Evolutionary conservation across 495 filamentous ascomycete species (phyloP).

Genomic region (Trichoderma reesei): DNA sequence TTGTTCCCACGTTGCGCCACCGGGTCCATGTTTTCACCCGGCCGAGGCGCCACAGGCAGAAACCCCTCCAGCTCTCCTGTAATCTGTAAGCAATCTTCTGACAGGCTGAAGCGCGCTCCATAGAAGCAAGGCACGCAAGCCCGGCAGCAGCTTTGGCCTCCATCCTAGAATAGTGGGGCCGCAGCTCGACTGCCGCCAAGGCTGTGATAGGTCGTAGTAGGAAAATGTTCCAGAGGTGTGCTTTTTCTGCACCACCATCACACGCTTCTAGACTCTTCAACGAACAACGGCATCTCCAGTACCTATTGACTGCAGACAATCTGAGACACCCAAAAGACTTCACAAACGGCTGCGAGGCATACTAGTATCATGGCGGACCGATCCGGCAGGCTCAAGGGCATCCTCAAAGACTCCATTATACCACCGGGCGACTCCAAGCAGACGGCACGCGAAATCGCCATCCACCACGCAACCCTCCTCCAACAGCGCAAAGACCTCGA

Average conservation of each 20-base stretch:
- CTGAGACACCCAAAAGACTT: no score
- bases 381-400: constrained; percentile 31
- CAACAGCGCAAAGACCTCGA: constrained; percentile 69
- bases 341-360: neutral
- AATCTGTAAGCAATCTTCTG: neutral
- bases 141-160: neutral
- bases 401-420: constrained; percentile 43
- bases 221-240: neutral
- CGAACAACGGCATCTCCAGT: neutral
- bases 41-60: neutral
- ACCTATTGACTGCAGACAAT: neutral
- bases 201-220: no score
- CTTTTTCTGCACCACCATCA: neutral
- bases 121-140: neutral
- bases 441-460: constrained; percentile 50
- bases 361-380: neutral
- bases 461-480: constrained; percentile 72
- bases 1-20: neutral
- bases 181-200: neutral
- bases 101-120: neutral
- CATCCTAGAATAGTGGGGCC: neutral
- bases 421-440: neutral
- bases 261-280: neutral
- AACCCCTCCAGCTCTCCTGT: constrained; percentile 7
- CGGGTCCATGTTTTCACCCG: neutral